These are phyloP conservation scores for Penicillium herquei DNA, from an alignment of 495 filamentous ascomycete species.

Conservation along the genomic window DNA sequence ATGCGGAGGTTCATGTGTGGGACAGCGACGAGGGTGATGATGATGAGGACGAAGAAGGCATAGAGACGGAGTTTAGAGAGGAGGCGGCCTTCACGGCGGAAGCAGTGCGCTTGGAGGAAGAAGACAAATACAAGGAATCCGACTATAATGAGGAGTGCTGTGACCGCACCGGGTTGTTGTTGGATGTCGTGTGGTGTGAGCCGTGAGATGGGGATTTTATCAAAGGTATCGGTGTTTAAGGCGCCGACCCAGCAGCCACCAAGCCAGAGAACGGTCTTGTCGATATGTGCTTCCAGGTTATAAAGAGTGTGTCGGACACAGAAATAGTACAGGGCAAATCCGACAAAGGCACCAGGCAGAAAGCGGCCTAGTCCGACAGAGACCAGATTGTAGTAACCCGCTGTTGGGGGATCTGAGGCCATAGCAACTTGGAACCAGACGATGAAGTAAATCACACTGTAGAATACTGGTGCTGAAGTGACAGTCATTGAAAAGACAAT, in stretches of 20 bases:
- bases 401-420: conserved; percentile 64
- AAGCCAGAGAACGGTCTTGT: conserved; percentile 75
- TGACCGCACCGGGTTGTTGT: conserved; percentile 72
- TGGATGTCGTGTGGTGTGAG: conserved; percentile 70
- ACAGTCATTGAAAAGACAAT: conserved; percentile 62
- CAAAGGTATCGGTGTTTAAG: conserved; percentile 73
- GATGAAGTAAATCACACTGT: conserved; percentile 61
- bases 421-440: conserved; percentile 76
- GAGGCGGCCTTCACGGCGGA: conserved; percentile 66
- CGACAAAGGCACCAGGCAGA: conserved; percentile 69
- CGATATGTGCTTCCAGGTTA: conserved; percentile 62
- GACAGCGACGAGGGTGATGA: conserved; percentile 50
- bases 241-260: conserved; percentile 75
- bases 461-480: conserved; percentile 63
- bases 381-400: conserved; percentile 53
- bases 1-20: conserved; percentile 61
- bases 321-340: conserved; percentile 68
- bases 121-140: conserved; percentile 51
- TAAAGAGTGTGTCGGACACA: conserved; percentile 47
- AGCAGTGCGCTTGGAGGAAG: conserved; percentile 60
- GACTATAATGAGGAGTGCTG: conserved; percentile 63
- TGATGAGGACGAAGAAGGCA: conserved; percentile 36
- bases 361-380: conserved; percentile 66
- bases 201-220: conserved; percentile 71
- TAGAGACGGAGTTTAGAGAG: conserved; percentile 68